phyloP scores from a whole-genome alignment of 2,329 filamentous ascomycete species.

The Boeremia exigua region DNA sequence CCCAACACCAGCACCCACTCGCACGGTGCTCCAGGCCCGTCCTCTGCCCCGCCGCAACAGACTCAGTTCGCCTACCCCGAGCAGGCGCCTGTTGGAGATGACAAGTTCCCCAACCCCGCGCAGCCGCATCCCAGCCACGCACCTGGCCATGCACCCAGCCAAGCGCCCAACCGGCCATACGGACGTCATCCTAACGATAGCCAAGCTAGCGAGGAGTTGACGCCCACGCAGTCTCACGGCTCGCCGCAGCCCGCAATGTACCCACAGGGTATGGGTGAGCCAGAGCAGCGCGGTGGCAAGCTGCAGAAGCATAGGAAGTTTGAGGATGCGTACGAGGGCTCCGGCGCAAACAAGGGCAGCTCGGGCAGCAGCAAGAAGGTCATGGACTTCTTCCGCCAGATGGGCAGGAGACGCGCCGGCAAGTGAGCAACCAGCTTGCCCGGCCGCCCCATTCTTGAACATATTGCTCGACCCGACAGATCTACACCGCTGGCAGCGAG shows the following conservation, averaged over 20 bases:
- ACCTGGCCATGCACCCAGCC: constrained; percentile 17
- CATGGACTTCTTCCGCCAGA: constrained; percentile 96
- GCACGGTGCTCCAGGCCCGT: constrained; percentile 29
- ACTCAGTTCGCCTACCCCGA: constrained; percentile 43
- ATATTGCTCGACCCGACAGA: constrained; percentile 7
- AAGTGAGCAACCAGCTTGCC: constrained; percentile 1
- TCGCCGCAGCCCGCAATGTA: constrained; percentile 42
- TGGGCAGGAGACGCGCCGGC: constrained; percentile 56
- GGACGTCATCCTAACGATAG: constrained; percentile 41
- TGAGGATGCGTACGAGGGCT: constrained; percentile 81
- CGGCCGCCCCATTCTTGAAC: constrained; percentile 6
- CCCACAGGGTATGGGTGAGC: constrained; percentile 49
- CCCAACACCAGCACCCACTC: constrained; percentile 20
- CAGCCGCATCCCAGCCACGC: constrained; percentile 39
- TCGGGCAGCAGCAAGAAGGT: constrained; percentile 84
- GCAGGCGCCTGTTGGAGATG: constrained; percentile 39
- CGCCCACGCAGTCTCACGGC: constrained; percentile 16
- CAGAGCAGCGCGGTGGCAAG: constrained; percentile 55
- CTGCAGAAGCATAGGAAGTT: constrained; percentile 88
- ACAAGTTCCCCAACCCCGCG: constrained; percentile 45
- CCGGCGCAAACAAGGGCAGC: constrained; percentile 39
- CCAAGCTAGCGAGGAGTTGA: constrained; percentile 44
- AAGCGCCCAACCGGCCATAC: constrained; percentile 32
- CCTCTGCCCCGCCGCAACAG: constrained; percentile 46
- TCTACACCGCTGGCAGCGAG: constrained; percentile 1